Evolutionary conservation across 352 stramenopile genomes (phyloP).

Genomic region (Plasmopara muralis): DNA sequence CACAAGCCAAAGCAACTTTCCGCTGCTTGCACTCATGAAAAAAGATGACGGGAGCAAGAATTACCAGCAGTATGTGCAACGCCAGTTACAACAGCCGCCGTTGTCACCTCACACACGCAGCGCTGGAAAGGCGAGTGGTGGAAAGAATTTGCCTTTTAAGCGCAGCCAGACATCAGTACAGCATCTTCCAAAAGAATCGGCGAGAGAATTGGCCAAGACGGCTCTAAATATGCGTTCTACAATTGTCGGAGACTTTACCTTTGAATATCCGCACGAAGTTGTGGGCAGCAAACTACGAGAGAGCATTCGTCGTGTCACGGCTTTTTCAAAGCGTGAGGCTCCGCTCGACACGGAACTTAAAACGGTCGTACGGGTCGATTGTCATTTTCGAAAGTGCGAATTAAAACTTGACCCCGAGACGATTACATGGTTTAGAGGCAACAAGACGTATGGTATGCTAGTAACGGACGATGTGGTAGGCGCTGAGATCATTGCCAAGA

Average conservation of each 20-base stretch:
- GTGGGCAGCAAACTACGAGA: slow-evolving; percentile 48
- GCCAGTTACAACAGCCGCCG: slow-evolving; percentile 55
- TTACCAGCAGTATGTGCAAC: slow-evolving; percentile 67
- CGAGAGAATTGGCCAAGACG: slow-evolving; percentile 63
- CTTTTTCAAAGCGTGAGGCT: slow-evolving; percentile 67
- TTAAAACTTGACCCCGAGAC: slow-evolving; percentile 56
- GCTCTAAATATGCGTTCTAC: slow-evolving; percentile 58
- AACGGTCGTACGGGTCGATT: slow-evolving; percentile 30
- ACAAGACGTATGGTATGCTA: slow-evolving; percentile 39
- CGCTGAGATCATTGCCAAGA: slow-evolving; percentile 34
- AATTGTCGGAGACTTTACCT: slow-evolving; percentile 69
- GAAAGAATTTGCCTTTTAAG: slow-evolving; percentile 4
- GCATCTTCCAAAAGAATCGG: slow-evolving; percentile 42
- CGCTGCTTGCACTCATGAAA: slow-evolving; percentile 18
- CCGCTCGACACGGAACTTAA: slow-evolving; percentile 60
- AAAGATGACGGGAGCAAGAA: slow-evolving; percentile 7
- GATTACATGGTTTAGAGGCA: slow-evolving; percentile 52
- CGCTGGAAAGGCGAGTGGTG: slow-evolving; percentile 18
- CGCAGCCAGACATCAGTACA: slow-evolving; percentile 35
- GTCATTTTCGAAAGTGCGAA: slow-evolving; percentile 44
- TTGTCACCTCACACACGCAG: slow-evolving; percentile 30
- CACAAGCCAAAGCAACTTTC: slow-evolving; percentile 14
- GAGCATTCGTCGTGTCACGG: slow-evolving; percentile 76
- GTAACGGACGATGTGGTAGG: slow-evolving; percentile 75
- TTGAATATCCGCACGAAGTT: slow-evolving; percentile 55